Evolutionary conservation across 75 land plant genomes (phyloP).

Genomic region (Isoetes taiwanensis): DNA sequence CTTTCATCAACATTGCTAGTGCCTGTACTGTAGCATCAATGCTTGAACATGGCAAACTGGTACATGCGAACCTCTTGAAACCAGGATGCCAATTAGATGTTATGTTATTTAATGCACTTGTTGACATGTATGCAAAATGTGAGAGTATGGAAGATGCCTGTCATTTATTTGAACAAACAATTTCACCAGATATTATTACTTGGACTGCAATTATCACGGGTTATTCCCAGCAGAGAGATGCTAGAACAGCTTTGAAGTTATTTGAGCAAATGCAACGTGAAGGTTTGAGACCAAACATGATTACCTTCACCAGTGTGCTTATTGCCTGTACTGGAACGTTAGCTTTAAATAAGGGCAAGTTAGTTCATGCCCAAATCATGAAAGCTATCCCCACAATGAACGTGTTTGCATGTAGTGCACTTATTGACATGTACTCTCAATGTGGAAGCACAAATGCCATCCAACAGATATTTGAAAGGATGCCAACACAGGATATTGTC

Average conservation of each 20-base stretch:
- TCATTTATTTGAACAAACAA: conserved; percentile 4
- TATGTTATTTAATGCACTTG: conserved; percentile 1
- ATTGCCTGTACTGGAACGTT: conserved; percentile 3
- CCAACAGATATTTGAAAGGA: neutral
- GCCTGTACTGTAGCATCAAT: no score
- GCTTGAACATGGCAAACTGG: no score
- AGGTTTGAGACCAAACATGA: conserved; percentile 7
- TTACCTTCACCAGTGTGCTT: conserved; percentile 12
- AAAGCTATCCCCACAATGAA: neutral
- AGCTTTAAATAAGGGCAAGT: conserved; percentile 2
- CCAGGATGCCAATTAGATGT: neutral
- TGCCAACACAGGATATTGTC: conserved; percentile 3
- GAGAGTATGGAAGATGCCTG: neutral
- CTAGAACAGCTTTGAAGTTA: neutral
- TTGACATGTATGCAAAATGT: neutral
- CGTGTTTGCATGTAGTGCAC: conserved; percentile 9
- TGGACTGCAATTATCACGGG: conserved; percentile 11
- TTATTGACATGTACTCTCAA: neutral
- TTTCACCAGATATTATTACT: neutral
- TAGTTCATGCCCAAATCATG: conserved; percentile 1
- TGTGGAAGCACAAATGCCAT: neutral
- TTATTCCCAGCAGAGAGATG: conserved; percentile 2
- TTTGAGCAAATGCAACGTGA: conserved; percentile 8
- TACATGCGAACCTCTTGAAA: no score
- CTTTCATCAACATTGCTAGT: no score